Conservation (phyloP, 2,329 filamentous ascomycete species). For the Diaporthe aspalathi region DNA sequence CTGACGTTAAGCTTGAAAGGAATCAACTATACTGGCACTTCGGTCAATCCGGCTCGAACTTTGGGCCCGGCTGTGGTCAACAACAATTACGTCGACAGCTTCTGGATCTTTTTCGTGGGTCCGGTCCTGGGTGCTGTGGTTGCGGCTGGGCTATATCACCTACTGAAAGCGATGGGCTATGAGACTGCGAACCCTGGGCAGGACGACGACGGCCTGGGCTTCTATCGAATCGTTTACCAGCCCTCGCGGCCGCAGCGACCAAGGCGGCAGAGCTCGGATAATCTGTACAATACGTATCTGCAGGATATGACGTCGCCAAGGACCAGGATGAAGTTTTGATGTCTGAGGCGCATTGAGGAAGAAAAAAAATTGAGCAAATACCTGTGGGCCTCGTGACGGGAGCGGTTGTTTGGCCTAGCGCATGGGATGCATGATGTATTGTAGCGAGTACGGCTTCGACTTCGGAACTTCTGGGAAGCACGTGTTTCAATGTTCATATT, state of each 20-base stretch:
- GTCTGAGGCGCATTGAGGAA: background rate
- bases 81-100: conserved; percentile 55
- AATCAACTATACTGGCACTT: conserved; percentile 60
- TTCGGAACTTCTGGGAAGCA: background rate
- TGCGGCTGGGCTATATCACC: conserved; percentile 52
- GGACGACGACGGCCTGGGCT: conserved; percentile 40
- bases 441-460: background rate
- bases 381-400: background rate
- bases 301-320: conserved; percentile 34
- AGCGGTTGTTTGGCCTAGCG: conserved; percentile 18
- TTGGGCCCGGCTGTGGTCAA: conserved; percentile 61
- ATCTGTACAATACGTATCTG: conserved; percentile 31
- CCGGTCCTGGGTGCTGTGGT: conserved; percentile 61
- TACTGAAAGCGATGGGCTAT: conserved; percentile 52
- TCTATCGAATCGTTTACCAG: conserved; percentile 31
- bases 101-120: conserved; percentile 68
- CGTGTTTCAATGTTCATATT: conserved; percentile 14
- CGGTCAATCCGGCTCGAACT: conserved; percentile 63
- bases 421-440: conserved; percentile 2
- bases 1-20: conserved; percentile 40
- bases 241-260: background rate
- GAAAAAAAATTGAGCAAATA: background rate
- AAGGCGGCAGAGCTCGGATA: background rate
- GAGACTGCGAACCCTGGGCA: conserved; percentile 48
- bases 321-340: conserved; percentile 7